These are phyloP conservation scores for Aspergillus asperescens DNA, from an alignment of 495 filamentous ascomycete species.

Conservation along the genomic window DNA sequence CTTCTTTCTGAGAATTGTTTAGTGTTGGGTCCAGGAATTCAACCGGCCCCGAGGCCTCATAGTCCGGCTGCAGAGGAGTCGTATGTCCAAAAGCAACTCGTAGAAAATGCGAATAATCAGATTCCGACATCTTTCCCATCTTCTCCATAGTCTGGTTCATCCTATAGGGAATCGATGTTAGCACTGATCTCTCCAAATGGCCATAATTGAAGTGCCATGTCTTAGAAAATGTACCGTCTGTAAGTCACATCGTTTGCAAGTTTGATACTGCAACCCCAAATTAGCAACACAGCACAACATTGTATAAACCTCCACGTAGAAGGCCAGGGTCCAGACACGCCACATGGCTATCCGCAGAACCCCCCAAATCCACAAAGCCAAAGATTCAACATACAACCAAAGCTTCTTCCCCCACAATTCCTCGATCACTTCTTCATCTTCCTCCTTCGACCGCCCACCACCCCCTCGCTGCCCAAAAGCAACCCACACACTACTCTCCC, in stretches of 20 bases:
- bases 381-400: slow-evolving; percentile 48
- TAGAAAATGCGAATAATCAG: slow-evolving; percentile 68
- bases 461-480: slow-evolving; percentile 63
- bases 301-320: too few species aligned
- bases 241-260: slow-evolving; percentile 93
- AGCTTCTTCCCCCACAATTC: slow-evolving; percentile 56
- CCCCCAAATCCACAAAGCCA: not conserved
- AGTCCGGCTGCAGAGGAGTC: slow-evolving; percentile 35
- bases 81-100: slow-evolving; percentile 73
- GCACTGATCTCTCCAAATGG: not conserved
- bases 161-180: slow-evolving; percentile 36
- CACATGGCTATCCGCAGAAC: too few species aligned
- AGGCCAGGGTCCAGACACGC: too few species aligned
- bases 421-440: slow-evolving; percentile 57
- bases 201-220: not conserved
- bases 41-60: slow-evolving; percentile 54
- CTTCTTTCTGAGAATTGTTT: slow-evolving; percentile 88
- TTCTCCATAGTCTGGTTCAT: slow-evolving; percentile 88
- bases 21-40: slow-evolving; percentile 74
- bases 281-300: slow-evolving; percentile 6
- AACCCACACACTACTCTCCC: slow-evolving; percentile 54
- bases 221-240: slow-evolving; percentile 51
- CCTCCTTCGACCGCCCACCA: slow-evolving; percentile 40
- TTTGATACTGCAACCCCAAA: slow-evolving; percentile 59
- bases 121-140: slow-evolving; percentile 64